Evolutionary conservation across 768 basidiomycete species (phyloP).

Genomic region (Boletus pseudo-olivaceus): DNA sequence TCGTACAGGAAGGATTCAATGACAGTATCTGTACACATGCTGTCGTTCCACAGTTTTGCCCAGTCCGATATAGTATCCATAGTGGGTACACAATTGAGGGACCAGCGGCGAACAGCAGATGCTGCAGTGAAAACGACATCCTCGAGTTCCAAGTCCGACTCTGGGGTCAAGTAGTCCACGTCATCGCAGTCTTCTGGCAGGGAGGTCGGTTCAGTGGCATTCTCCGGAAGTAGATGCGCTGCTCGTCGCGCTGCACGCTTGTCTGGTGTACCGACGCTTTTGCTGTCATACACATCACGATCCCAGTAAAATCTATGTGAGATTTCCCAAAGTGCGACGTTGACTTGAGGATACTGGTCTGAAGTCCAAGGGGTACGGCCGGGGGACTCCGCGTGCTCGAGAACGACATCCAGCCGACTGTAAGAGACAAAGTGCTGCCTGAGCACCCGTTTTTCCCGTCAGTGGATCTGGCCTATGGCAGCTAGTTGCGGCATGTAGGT

Average conservation of each 20-base stretch:
- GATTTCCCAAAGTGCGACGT: neutral
- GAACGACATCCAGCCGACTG: conserved; percentile 5
- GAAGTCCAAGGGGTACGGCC: no score
- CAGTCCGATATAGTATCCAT: neutral
- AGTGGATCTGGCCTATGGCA: conserved; percentile 40
- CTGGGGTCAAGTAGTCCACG: neutral
- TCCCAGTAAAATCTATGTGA: neutral
- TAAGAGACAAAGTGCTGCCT: conserved; percentile 37
- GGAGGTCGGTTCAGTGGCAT: neutral
- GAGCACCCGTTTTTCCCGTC: conserved; percentile 38
- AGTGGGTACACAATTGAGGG: neutral
- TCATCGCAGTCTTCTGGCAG: neutral
- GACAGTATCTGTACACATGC: neutral
- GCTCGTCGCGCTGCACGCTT: neutral
- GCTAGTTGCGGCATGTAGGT: conserved; percentile 42
- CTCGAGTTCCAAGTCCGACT: neutral
- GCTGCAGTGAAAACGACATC: neutral
- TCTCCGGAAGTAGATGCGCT: neutral
- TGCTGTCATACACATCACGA: no score
- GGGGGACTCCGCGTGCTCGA: no score
- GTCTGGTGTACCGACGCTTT: no score
- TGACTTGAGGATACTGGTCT: neutral
- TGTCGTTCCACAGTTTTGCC: neutral
- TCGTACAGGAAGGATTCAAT: neutral
- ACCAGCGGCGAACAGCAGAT: conserved; percentile 2